phyloP scores from a whole-genome alignment of 1,284 basidiomycete genomes.

The Neotropicomus parvogracilis region DNA sequence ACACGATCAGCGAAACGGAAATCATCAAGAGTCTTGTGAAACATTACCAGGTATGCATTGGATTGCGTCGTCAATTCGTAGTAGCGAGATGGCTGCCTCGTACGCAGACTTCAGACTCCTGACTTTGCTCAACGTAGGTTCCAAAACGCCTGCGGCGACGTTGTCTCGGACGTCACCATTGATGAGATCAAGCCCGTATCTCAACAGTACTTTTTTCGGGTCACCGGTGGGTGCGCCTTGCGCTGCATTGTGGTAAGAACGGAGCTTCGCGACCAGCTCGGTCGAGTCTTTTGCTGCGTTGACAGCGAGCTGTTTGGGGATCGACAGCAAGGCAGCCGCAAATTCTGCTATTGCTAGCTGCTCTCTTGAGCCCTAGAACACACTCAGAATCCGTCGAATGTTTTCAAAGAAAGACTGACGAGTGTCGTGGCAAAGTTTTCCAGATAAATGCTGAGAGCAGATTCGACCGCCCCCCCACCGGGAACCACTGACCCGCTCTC shows the following conservation, averaged over 20 bases:
- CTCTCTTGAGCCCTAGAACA: slow-evolving; percentile 85
- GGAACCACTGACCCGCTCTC: slow-evolving; percentile 97
- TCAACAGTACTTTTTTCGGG: slow-evolving; percentile 92
- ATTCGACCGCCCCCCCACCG: slow-evolving; percentile 97
- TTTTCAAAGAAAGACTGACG: slow-evolving; percentile 45
- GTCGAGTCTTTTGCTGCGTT: slow-evolving; percentile 99
- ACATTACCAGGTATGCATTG: slow-evolving; percentile 76
- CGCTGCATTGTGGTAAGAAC: slow-evolving; percentile 96
- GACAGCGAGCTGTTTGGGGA: slow-evolving; percentile 95
- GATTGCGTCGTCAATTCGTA: slow-evolving; percentile 95
- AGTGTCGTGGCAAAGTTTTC: slow-evolving; percentile 99
- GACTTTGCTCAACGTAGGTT: slow-evolving; percentile 97
- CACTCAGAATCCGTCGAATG: slow-evolving; percentile 9
- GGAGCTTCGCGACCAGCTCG: slow-evolving; percentile 93
- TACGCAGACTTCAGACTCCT: slow-evolving; percentile 95
- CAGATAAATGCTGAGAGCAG: slow-evolving; percentile 94
- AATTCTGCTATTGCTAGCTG: slow-evolving; percentile 99
- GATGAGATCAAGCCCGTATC: slow-evolving; percentile 93
- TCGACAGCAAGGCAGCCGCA: slow-evolving; percentile 87
- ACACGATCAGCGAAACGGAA: slow-evolving; percentile 22
- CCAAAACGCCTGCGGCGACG: slow-evolving; percentile 87
- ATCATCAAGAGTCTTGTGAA: not conserved
- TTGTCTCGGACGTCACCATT: slow-evolving; percentile 96
- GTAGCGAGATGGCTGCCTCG: slow-evolving; percentile 91
- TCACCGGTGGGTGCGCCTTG: slow-evolving; percentile 89